Percentiles rank a stretch among this genome's conserved stretches.
Conservation (phyloP, 2,329 filamentous ascomycete genomes). For the Penicillium sp. region DNA sequence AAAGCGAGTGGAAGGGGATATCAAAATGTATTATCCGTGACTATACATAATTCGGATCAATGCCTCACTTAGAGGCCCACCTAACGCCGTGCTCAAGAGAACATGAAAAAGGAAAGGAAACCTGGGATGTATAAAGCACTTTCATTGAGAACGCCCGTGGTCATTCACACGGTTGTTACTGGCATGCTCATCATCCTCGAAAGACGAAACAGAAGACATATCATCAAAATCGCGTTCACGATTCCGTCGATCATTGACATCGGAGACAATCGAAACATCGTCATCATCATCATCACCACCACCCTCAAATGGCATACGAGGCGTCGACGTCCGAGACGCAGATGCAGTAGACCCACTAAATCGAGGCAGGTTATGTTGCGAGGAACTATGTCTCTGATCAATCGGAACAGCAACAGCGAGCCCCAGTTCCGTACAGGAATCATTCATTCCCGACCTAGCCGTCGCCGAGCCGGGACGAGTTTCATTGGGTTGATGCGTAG, state of each 20-base stretch:
- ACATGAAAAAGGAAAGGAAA: background rate
- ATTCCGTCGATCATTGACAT: conserved; percentile 10
- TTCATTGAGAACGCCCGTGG: conserved; percentile 2
- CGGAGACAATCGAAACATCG: conserved; percentile 33
- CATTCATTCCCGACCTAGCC: background rate
- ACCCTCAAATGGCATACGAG: conserved; percentile 29
- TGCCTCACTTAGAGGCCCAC: too few relatives aligned
- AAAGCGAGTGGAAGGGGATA: too few relatives aligned
- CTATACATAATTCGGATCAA: background rate
- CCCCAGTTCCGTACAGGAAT: conserved; percentile 13
- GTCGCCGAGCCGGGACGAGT: background rate
- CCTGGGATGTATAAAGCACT: background rate
- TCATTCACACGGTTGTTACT: background rate
- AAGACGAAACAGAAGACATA: conserved; percentile 38
- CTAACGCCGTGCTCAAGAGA: conserved; percentile 10
- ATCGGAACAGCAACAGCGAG: conserved; percentile 14
- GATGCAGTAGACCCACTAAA: conserved; percentile 4
- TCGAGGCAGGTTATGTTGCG: conserved; percentile 10
- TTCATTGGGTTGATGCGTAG: conserved; percentile 2
- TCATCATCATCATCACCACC: conserved; percentile 28
- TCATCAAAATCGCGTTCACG: conserved; percentile 30
- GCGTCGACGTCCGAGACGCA: conserved; percentile 4
- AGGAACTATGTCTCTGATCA: conserved; percentile 15
- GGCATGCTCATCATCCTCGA: conserved; percentile 25
- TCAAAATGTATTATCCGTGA: background rate